Evolutionary conservation across 768 basidiomycete species (phyloP).

Genomic region (Lactarius trivialis): DNA sequence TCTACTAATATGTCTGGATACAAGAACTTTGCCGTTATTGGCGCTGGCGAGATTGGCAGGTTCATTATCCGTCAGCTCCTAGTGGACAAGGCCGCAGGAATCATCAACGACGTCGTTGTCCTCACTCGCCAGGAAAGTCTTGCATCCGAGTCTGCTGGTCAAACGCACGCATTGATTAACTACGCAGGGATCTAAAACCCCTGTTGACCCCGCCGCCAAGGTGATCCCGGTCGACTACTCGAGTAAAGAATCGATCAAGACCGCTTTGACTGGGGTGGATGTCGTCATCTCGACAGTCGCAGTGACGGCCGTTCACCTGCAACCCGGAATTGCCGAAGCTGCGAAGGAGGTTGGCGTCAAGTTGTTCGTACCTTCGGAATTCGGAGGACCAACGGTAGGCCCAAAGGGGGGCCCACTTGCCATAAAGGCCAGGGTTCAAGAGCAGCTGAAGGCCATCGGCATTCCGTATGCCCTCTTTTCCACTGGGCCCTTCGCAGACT

Average conservation of each 20-base stretch:
- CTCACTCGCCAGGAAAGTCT: conserved; percentile 14
- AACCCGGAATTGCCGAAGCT: conserved; percentile 20
- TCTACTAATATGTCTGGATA: conserved; percentile 10
- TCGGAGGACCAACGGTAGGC: conserved; percentile 22
- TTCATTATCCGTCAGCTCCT: conserved; percentile 19
- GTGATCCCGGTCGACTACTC: conserved; percentile 12
- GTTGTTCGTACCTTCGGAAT: conserved; percentile 30
- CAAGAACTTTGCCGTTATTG: conserved; percentile 17
- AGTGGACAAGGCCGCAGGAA: conserved; percentile 11
- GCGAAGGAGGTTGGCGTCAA: conserved; percentile 26
- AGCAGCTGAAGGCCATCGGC: conserved; percentile 4
- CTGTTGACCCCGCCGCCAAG: not conserved
- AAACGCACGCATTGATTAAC: not conserved
- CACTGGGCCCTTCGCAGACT: conserved; percentile 16
- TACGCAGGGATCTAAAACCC: not conserved
- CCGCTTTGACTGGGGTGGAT: conserved; percentile 5
- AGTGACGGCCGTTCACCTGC: conserved; percentile 6
- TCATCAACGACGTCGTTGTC: conserved; percentile 9
- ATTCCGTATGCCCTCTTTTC: conserved; percentile 13
- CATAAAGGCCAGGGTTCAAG: not conserved
- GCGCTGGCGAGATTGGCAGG: conserved; percentile 13
- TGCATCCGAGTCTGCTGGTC: not conserved
- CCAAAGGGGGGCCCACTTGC: not conserved
- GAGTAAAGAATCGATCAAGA: not conserved
- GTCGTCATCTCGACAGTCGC: conserved; percentile 16